phyloP scores from a whole-genome alignment of 2,329 filamentous ascomycete species.

The Macrophomina pseudophaseolina region DNA sequence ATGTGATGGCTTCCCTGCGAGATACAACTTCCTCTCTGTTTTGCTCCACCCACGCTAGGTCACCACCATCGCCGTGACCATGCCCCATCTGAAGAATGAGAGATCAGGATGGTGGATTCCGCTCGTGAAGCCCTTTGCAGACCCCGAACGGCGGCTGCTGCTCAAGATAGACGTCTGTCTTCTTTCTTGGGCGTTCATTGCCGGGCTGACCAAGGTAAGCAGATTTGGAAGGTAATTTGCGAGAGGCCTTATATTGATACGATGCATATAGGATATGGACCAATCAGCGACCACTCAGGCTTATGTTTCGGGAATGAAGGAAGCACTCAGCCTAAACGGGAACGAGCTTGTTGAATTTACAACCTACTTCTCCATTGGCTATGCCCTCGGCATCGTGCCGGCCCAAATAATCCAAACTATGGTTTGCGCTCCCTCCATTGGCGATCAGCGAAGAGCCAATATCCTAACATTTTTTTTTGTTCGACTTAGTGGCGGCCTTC shows the following conservation, averaged over 20 bases:
- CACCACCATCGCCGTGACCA: neutral
- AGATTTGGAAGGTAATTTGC: conserved; percentile 68
- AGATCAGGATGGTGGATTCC: conserved; percentile 1
- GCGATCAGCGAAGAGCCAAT: neutral
- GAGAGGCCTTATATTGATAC: conserved; percentile 44
- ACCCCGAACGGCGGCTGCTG: conserved; percentile 24
- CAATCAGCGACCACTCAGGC: conserved; percentile 51
- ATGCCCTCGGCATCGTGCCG: conserved; percentile 18
- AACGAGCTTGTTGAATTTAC: conserved; percentile 30
- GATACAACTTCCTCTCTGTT: too few relatives aligned
- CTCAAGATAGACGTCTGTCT: conserved; percentile 28
- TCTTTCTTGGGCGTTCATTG: conserved; percentile 29
- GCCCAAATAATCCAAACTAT: conserved; percentile 28
- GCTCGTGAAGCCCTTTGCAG: conserved; percentile 26
- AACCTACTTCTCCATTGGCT: conserved; percentile 24
- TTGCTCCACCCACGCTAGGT: neutral
- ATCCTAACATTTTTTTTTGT: neutral
- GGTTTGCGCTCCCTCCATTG: conserved; percentile 25
- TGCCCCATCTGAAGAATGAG: neutral
- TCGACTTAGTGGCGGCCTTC: conserved; percentile 22
- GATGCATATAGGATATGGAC: conserved; percentile 62
- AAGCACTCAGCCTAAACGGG: conserved; percentile 28
- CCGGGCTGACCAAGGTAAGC: conserved; percentile 52
- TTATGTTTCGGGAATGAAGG: conserved; percentile 32
- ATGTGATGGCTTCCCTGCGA: neutral